A percentile compares a stretch with the other conserved stretches of the same genome.
phyloP scores from a whole-genome alignment of 2,329 filamentous ascomycete genomes.

The Diaporthe australafricana region DNA sequence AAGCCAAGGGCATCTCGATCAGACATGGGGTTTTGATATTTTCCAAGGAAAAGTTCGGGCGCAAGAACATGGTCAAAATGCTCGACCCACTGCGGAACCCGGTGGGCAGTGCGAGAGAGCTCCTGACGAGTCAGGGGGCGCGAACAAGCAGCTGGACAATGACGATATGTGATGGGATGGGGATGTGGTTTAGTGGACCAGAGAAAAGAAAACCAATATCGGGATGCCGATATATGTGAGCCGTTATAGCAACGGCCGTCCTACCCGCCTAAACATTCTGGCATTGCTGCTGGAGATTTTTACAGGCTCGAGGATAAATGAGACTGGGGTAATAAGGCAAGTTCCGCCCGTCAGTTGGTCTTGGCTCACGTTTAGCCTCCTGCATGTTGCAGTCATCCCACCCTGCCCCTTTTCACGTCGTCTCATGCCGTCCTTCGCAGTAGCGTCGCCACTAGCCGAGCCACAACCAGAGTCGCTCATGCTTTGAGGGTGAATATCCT shows the following conservation, averaged over 20 bases:
- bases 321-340: not conserved
- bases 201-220: not conserved
- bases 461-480: constrained; percentile 16
- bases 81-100: constrained; percentile 37
- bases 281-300: constrained; percentile 6
- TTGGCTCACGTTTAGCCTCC: constrained; percentile 18
- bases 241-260: not conserved
- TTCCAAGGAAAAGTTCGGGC: constrained; percentile 5
- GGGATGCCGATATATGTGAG: constrained; percentile 3
- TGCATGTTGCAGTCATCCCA: constrained; percentile 14
- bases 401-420: constrained; percentile 13
- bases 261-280: not conserved
- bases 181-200: not conserved
- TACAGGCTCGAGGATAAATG: constrained; percentile 21
- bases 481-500: not conserved
- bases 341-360: constrained; percentile 21
- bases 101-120: not conserved
- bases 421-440: constrained; percentile 28
- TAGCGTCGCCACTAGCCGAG: constrained; percentile 21
- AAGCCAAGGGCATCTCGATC: constrained; percentile 26
- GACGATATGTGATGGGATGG: not conserved
- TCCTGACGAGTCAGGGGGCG: constrained; percentile 17
- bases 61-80: constrained; percentile 27
- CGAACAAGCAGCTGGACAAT: not conserved
- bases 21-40: constrained; percentile 1